A percentile compares a stretch with the other conserved stretches of the same genome.
Evolutionary conservation across 73 alveolate species (phyloP).

Genomic region (Symbiodinium pilosum): DNA sequence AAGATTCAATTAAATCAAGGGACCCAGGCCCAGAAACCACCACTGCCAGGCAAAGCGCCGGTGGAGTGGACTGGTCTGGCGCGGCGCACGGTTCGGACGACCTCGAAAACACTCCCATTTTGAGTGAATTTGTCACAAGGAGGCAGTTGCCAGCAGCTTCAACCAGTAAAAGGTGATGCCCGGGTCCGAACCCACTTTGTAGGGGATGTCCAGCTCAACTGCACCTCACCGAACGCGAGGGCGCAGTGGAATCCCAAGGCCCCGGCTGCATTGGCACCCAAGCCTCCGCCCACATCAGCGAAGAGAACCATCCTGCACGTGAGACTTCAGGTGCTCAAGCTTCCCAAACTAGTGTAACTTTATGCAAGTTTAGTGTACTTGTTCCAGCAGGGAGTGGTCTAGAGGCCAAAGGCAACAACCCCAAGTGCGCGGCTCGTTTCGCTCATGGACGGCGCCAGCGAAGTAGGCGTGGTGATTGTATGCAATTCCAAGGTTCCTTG

Average conservation of each 20-base stretch:
- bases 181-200: constrained; percentile 51
- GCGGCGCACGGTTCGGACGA: constrained; percentile 39
- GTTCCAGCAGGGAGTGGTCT: too few relatives aligned
- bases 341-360: too few relatives aligned
- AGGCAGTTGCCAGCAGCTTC: too few relatives aligned
- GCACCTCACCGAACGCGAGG: constrained; percentile 17
- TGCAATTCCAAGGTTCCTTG: constrained; percentile 65
- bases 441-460: constrained; percentile 83
- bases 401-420: too few relatives aligned
- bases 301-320: background rate
- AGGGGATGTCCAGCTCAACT: constrained; percentile 77
- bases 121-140: too few relatives aligned
- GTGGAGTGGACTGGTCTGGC: constrained; percentile 83
- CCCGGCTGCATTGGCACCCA: too few relatives aligned
- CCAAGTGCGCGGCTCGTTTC: constrained; percentile 40
- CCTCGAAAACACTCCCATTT: background rate
- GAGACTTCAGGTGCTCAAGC: too few relatives aligned
- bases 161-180: background rate
- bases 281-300: background rate
- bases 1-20: too few relatives aligned
- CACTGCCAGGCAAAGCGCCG: constrained; percentile 95
- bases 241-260: background rate
- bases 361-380: too few relatives aligned
- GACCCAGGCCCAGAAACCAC: constrained; percentile 90
- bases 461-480: constrained; percentile 91